Evolutionary conservation across 345 rosid species (phyloP).

Genomic region (Moricandia arvensis): DNA sequence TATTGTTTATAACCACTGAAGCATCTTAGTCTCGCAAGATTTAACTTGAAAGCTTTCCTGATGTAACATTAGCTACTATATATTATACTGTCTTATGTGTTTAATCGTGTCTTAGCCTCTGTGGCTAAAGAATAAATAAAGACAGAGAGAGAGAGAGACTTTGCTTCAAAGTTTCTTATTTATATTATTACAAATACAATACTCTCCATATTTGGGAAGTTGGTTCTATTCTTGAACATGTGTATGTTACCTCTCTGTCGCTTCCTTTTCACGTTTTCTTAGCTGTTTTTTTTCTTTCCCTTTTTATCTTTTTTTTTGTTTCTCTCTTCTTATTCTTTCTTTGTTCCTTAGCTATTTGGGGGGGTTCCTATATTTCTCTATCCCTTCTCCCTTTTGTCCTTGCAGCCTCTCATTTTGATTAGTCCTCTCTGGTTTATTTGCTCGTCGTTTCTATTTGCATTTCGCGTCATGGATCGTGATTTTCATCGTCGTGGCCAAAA

Average conservation of each 20-base stretch:
- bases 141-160: neutral
- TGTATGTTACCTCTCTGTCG: neutral
- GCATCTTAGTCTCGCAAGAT: conserved; percentile 18
- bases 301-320: neutral
- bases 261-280: neutral
- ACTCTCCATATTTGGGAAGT: neutral
- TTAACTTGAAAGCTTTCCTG: neutral
- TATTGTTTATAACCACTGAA: neutral
- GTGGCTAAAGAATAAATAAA: neutral
- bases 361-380: neutral
- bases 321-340: neutral
- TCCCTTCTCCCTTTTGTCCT: neutral
- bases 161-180: neutral
- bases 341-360: neutral
- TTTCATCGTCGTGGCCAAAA: neutral
- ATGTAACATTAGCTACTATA: conserved; percentile 18
- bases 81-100: neutral
- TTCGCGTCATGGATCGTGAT: neutral
- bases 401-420: neutral
- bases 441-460: neutral
- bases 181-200: neutral
- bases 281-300: neutral
- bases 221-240: neutral
- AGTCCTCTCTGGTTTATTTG: neutral
- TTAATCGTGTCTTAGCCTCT: no score